Evolutionary conservation across 169 alveolate genomes (phyloP).

Genomic region (Plasmodium gallinaceum): DNA sequence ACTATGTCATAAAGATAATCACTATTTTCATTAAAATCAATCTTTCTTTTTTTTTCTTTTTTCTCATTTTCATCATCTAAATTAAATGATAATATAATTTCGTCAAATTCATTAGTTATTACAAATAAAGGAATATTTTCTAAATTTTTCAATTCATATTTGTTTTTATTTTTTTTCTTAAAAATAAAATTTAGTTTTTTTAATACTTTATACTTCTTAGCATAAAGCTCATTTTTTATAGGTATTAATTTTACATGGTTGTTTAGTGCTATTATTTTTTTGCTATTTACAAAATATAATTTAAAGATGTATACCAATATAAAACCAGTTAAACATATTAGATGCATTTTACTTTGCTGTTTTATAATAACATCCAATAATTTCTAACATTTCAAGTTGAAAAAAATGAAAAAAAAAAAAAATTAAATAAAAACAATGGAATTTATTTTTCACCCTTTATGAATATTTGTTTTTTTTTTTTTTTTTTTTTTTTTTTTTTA

Average conservation of each 20-base stretch:
- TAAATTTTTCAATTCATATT: conserved; percentile 69
- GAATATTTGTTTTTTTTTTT: no score
- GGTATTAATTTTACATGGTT: conserved; percentile 23
- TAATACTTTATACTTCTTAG: conserved; percentile 19
- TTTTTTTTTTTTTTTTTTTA: no score
- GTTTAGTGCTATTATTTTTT: conserved; percentile 12
- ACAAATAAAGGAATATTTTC: conserved; percentile 67
- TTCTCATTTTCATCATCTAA: conserved; percentile 8
- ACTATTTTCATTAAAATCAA: not conserved
- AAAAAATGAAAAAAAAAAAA: not conserved
- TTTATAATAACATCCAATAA: not conserved
- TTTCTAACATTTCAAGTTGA: not conserved
- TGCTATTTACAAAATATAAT: conserved; percentile 13
- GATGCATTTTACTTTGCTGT: conserved; percentile 15
- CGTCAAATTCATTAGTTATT: conserved; percentile 66
- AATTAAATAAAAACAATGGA: not conserved
- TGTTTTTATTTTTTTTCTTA: conserved; percentile 20
- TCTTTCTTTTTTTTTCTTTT: not conserved
- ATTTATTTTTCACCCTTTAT: no score
- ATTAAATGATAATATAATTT: conserved; percentile 37
- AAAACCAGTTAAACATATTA: conserved; percentile 6
- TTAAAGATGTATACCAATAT: conserved; percentile 4
- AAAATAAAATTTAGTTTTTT: conserved; percentile 55
- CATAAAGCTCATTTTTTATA: conserved; percentile 18
- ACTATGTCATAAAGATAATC: not conserved